Base-by-base conservation (phyloP, 352 stramenopile species). In the Phytopythium oedochilum region DNA sequence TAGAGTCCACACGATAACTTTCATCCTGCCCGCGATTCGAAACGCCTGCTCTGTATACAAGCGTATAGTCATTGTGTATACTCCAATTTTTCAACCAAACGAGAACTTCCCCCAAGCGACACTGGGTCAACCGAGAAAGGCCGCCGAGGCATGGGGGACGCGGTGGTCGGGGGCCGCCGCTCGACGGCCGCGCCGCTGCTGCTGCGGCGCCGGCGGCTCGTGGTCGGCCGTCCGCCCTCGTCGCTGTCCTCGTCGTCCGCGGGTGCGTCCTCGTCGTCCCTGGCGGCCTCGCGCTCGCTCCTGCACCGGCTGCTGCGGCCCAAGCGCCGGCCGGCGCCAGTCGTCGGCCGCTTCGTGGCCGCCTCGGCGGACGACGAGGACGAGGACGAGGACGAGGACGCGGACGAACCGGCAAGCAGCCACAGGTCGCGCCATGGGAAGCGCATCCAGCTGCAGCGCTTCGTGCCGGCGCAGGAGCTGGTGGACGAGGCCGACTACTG, bases 401-500 rank as follows among this genome's bases (percentile, higher is more conserved):
- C 29, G 20, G 55, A 48, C 0, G 46, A 42, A 31, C 14, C 31
- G 26, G 18, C 40, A 4, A 25, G 22, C 26, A 38, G 31, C 38
- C 31, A 64, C 50, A 40, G 50, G 46, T 15, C 61, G 58, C n/a
- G 46, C 42, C 2, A 48, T 42, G 55, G 60, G 26, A 57, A 56
- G 32, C 65, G 68, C 47, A 58, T 73, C 50, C 66, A 68, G 46
- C 55, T 73, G 39, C 65, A 68, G 42, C 65, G 65, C 22, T 73
- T 73, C 55, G 55, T 64, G 28, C 61, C 57, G 1, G 44, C 61
- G 2, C 61, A 71, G 43, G 46, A 60, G 42, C 65, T 69, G 15
- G 59, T 63, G 48, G 66, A 68, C 15, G 63, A 69, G 28, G 68
- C 71, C 1, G 71, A 80, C 48, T 74, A 73, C 20, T 76, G 68